A percentile compares a stretch with the other conserved stretches of the same genome.
These are phyloP conservation scores for Neofusicoccum kwambonambiense DNA, from an alignment of 2,329 filamentous ascomycete genomes.

Conservation along the genomic window DNA sequence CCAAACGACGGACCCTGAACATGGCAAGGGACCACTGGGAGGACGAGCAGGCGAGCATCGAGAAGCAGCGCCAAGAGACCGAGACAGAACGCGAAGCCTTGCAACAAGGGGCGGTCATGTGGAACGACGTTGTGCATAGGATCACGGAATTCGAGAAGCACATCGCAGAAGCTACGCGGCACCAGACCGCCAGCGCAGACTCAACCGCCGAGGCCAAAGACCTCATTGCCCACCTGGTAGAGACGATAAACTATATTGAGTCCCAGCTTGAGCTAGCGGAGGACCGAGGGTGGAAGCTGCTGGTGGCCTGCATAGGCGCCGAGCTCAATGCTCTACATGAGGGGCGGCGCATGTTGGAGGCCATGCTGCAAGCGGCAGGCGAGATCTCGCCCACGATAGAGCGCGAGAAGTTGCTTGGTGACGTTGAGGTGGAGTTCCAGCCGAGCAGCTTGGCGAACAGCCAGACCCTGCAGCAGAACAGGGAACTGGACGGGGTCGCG, in stretches of 20 bases:
- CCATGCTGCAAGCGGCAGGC: slow-evolving; percentile 24
- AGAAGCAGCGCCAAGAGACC: slow-evolving; percentile 56
- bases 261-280: slow-evolving; percentile 57
- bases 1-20: slow-evolving; percentile 64
- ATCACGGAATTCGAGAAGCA: slow-evolving; percentile 65
- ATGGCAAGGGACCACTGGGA: slow-evolving; percentile 73
- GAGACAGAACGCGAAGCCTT: slow-evolving; percentile 64
- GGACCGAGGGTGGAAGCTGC: slow-evolving; percentile 66
- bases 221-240: slow-evolving; percentile 56
- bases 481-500: slow-evolving; percentile 2
- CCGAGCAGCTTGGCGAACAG: slow-evolving; percentile 17
- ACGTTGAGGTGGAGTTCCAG: slow-evolving; percentile 17
- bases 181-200: slow-evolving; percentile 28
- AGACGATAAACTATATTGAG: slow-evolving; percentile 57
- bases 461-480: slow-evolving; percentile 13
- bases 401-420: slow-evolving; percentile 11
- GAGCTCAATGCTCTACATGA: slow-evolving; percentile 67
- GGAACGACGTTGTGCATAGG: slow-evolving; percentile 60
- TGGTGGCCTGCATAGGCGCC: slow-evolving; percentile 73
- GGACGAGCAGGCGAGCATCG: slow-evolving; percentile 58
- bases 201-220: slow-evolving; percentile 24
- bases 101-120: slow-evolving; percentile 65
- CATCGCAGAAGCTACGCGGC: slow-evolving; percentile 56
- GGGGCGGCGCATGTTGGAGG: slow-evolving; percentile 57
- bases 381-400: slow-evolving; percentile 24